Base-by-base conservation (phyloP, 2,329 filamentous ascomycete species). In the Penicillium sp. region DNA sequence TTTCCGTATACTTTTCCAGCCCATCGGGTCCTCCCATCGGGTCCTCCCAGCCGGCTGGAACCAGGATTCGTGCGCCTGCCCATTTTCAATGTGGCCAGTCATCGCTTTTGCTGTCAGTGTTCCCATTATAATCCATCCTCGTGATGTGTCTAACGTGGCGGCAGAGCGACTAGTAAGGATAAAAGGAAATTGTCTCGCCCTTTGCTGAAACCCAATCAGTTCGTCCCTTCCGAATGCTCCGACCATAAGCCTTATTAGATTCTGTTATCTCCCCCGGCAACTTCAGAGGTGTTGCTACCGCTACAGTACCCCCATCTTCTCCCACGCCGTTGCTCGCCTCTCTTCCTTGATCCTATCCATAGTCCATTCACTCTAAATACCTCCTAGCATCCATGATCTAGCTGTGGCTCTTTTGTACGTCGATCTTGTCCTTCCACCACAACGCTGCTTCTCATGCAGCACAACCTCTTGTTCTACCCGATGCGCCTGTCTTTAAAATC, bases 71-170 rank as follows among this genome's bases (percentile, higher is more conserved):
- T 53, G 57, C 59, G 38, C 60, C 54, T 51, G 45, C 53, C 55
- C 52, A 41, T 67, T 64, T 61, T 54, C 39, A 63, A 66, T 57
- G 37, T 37, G 42, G 48, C 63, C 48, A 60, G 54, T 57, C 37
- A 41, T 55, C 39, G 5, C 43, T 61, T 57, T 57, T 57, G 56
- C 41, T 52, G 58, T 37, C 47, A 41, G 37, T 35, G 37, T 28
- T 31, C 55, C 57, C 54, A 57, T 55, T 59, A 62, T 38, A 57
- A 54, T 43, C 11, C 11, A 50, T 45, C 59, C 64, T 65, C 69
- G 65, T 72, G 67, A 70, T 70, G 64, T 69, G 65, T 69, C 65
- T 62, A 71, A 67, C 70, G 70, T 72, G 71, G 67, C 69, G 65
- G 70, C 67, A 62, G 52, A 57, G 60, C 55, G 61, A 64, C 57